phyloP scores from a whole-genome alignment of 2,329 filamentous ascomycete species.

The Cercospora sp. region DNA sequence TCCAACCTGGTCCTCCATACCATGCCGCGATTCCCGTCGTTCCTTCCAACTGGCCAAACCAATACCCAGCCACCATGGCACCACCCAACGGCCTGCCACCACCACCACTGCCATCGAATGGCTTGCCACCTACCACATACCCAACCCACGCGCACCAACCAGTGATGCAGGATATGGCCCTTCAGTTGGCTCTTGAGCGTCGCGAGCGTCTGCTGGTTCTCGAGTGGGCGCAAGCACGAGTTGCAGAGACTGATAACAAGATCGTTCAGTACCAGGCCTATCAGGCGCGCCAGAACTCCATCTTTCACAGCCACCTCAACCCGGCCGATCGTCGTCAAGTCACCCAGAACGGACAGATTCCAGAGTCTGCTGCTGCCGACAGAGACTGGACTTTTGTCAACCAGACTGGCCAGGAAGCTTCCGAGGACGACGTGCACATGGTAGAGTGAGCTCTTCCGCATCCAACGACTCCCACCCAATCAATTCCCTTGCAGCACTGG shows the following conservation, averaged over 20 bases:
- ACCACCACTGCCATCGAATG: neutral
- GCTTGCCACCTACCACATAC: neutral
- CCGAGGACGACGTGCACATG: conserved; percentile 1
- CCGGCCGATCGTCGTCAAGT: neutral
- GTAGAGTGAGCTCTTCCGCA: neutral
- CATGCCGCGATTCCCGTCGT: neutral
- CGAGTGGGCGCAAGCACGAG: neutral
- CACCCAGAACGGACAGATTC: neutral
- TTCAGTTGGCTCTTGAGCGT: neutral
- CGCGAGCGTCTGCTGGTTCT: neutral
- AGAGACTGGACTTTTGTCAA: neutral
- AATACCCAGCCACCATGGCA: neutral
- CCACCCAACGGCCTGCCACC: neutral
- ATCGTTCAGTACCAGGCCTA: neutral
- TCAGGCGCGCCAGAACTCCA: neutral
- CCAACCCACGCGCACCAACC: neutral
- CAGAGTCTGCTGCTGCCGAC: neutral
- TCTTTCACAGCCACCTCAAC: neutral
- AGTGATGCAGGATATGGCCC: neutral
- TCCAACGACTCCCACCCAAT: neutral
- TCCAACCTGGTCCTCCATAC: neutral
- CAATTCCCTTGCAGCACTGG: neutral
- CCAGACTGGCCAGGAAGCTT: neutral
- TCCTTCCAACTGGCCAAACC: neutral
- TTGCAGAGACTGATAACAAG: neutral